phyloP scores from a whole-genome alignment of 768 basidiomycete genomes.

The Russula sp. region DNA sequence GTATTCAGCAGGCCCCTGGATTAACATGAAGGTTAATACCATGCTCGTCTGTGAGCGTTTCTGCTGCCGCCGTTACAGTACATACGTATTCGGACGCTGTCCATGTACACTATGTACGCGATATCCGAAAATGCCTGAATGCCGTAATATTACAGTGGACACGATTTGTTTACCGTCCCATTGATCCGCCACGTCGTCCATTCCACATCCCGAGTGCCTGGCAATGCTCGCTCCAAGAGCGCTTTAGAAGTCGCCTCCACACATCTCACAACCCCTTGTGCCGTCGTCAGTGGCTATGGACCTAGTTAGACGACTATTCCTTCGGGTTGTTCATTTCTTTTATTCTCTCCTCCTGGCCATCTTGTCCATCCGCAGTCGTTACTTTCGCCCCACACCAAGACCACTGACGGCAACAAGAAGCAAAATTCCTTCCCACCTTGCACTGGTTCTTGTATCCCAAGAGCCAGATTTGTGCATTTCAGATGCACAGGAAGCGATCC shows the following conservation, averaged over 20 bases:
- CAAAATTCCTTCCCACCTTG: constrained; percentile 64
- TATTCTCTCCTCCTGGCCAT: constrained; percentile 48
- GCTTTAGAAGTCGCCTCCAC: background rate
- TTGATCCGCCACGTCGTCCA: constrained; percentile 17
- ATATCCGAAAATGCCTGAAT: constrained; percentile 3
- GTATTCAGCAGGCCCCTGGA: constrained; percentile 57
- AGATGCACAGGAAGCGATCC: constrained; percentile 43
- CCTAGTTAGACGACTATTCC: constrained; percentile 46
- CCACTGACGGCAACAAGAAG: constrained; percentile 51
- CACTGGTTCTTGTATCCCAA: constrained; percentile 57
- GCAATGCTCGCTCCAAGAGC: constrained; percentile 10
- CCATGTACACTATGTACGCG: constrained; percentile 10
- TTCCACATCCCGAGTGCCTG: constrained; percentile 6
- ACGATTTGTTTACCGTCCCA: background rate
- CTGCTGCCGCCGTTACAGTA: constrained; percentile 3
- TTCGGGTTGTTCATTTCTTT: constrained; percentile 57
- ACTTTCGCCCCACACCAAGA: constrained; percentile 42
- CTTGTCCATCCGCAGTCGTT: constrained; percentile 42
- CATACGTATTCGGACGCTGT: constrained; percentile 3
- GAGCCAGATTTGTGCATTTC: constrained; percentile 37
- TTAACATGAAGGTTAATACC: constrained; percentile 29
- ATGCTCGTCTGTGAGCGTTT: constrained; percentile 4
- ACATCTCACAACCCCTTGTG: constrained; percentile 4
- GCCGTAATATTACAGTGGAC: constrained; percentile 2
- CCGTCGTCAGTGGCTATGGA: constrained; percentile 35